Evolutionary conservation across 1,284 basidiomycete species (phyloP).

Genomic region (Leccinum proximum): DNA sequence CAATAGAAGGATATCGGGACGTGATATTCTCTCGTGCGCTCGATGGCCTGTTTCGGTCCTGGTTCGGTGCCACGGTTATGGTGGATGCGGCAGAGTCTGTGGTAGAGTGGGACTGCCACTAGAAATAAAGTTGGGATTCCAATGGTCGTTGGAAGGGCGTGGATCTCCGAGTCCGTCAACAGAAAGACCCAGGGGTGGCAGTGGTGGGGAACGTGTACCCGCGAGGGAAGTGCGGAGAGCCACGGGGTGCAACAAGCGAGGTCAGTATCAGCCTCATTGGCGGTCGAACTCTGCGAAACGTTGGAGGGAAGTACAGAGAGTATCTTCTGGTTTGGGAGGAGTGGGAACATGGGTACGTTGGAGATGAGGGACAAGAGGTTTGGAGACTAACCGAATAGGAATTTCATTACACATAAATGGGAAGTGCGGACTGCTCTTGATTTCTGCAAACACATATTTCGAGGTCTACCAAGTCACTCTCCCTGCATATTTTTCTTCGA

Average conservation of each 20-base stretch:
- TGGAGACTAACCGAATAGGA: no score
- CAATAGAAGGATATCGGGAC: slow-evolving; percentile 10
- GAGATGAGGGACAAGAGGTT: no score
- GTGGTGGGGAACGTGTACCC: slow-evolving; percentile 33
- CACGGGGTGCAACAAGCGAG: slow-evolving; percentile 26
- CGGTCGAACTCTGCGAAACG: no score
- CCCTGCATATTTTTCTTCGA: no score
- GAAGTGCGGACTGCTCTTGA: no score
- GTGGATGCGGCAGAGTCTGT: slow-evolving; percentile 10
- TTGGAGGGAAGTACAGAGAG: no score
- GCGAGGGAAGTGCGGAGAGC: slow-evolving; percentile 37
- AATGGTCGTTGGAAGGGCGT: slow-evolving; percentile 14
- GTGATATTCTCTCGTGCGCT: slow-evolving; percentile 10
- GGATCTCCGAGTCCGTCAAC: slow-evolving; percentile 14
- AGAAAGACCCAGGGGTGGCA: slow-evolving; percentile 31
- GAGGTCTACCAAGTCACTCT: no score
- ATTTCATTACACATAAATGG: no score
- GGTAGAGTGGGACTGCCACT: slow-evolving; percentile 4
- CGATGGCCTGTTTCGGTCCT: slow-evolving; percentile 15
- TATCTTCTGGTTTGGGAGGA: no score
- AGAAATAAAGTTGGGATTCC: slow-evolving; percentile 21
- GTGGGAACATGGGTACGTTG: no score
- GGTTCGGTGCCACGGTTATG: slow-evolving; percentile 13
- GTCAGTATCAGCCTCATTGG: no score
- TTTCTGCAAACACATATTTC: no score